Evolutionary conservation across 495 filamentous ascomycete genomes (phyloP), one percentile per base, ranked within the genome.

Genomic region (Annulohypoxylon bovei): DNA sequence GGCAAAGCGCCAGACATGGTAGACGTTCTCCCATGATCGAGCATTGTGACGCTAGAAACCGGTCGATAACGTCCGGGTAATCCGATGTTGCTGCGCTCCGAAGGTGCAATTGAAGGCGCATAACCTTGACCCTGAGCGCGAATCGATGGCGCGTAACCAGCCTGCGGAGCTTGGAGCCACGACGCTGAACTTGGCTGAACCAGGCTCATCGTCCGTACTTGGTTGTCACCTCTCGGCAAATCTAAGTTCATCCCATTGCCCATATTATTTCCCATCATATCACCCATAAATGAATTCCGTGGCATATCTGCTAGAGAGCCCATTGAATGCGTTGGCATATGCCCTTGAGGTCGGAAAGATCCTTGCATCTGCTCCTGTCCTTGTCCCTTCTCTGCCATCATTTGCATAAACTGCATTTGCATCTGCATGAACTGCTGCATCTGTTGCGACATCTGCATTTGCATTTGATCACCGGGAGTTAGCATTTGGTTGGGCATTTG

Each of bases 361-460:
- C 71, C 54, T 33, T 60, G 70, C 64, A 65, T 62, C 20, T 72
- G 69, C 18, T 67, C 63, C 47, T 64, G 70, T 52, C 65, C 79
- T 62, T 72, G 76, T 37, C 56, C 67, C 37, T 63, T 73, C 23
- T 66, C 37, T 50, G 83, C 81, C 85, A 91, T 89, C 86, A 94
- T 90, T 62, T 93, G 90, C 88, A 94, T 93, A 83, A 93, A 91
- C 62, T 95, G 91, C 90, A 97, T 94, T 76, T 96, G 93, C 90
- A 96, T 93, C 74, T 93, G 90, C 90, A 95, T 93, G 82, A 95
- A 94, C 70, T 90, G 88, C 23, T 87, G 85, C 93, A 97, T 96
- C 75, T 96, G 92, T 72, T 94, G 91, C 25, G 88, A 89, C 82
- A 97, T 90, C 73, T 97, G 90, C 47, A 94, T 84, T 66, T 93